Percentiles rank a stretch among this genome's conserved stretches.
These are phyloP conservation scores for Panicum virgatum DNA, from an alignment of 202 grass and related monocot genomes.

Conservation along the genomic window DNA sequence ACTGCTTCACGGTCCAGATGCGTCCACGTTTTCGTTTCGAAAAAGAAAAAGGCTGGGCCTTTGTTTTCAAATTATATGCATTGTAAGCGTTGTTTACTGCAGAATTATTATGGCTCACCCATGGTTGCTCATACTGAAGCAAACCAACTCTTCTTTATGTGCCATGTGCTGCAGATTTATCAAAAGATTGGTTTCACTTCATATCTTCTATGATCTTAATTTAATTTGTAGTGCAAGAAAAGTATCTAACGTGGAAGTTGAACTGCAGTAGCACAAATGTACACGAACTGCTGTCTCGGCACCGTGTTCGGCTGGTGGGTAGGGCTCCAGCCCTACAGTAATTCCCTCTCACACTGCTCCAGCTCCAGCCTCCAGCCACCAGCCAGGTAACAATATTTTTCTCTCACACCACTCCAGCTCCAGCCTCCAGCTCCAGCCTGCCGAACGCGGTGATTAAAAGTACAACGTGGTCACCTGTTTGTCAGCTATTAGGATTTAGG, in stretches of 20 bases:
- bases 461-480: slow-evolving; percentile 14
- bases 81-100: neutral
- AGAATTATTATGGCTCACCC: neutral
- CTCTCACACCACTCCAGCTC: no score
- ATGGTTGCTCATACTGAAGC: neutral
- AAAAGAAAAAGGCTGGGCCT: neutral
- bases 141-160: neutral
- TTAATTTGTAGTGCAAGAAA: neutral
- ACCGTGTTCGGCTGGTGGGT: no score
- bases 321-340: no score
- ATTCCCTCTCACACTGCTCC: no score
- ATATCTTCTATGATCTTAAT: neutral
- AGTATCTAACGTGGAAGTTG: neutral
- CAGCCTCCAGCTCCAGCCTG: no score
- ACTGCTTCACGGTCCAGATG: neutral
- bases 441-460: no score
- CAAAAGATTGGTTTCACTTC: neutral
- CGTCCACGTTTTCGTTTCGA: neutral
- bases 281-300: neutral
- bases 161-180: neutral
- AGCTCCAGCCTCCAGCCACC: no score
- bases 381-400: no score
- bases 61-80: neutral
- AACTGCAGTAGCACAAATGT: neutral
- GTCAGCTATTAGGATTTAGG: neutral